A percentile compares a stretch with the other conserved stretches of the same genome.
Conservation (phyloP, 2,329 filamentous ascomycete species). For the Fusarium brevicatenulatum region DNA sequence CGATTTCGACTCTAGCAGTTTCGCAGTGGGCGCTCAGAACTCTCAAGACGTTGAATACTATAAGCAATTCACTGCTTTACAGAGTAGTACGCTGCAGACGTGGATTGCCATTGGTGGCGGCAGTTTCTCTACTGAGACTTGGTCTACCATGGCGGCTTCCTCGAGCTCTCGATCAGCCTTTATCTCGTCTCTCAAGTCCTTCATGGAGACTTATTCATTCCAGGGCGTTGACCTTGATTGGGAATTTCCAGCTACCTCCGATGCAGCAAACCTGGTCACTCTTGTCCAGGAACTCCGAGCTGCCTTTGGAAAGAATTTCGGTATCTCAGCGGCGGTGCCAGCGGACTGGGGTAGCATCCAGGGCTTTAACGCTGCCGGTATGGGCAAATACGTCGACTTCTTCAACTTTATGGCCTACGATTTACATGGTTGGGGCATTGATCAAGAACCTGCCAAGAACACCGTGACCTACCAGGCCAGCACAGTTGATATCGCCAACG, state of each 20-base stretch:
- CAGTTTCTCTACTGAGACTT: background rate
- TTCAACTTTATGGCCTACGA: background rate
- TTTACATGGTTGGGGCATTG: background rate
- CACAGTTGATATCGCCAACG: background rate
- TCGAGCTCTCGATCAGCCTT: rapidly evolving
- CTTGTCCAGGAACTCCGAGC: background rate
- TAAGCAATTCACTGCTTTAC: background rate
- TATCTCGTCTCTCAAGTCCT: background rate
- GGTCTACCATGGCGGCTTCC: background rate
- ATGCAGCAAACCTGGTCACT: background rate
- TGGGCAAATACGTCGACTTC: background rate
- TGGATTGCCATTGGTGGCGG: background rate
- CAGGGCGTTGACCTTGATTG: background rate
- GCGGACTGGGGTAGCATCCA: background rate
- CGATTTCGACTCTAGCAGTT: background rate
- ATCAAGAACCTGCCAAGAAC: background rate
- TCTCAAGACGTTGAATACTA: background rate
- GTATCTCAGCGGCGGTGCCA: background rate
- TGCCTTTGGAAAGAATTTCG: background rate
- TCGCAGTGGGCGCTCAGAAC: background rate
- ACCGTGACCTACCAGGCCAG: background rate
- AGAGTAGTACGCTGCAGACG: background rate
- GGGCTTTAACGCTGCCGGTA: background rate
- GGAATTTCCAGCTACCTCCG: background rate
- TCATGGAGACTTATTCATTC: background rate